phyloP scores from a whole-genome alignment of 805 yeast species.

The Saccharomycopsis sp. region DNA sequence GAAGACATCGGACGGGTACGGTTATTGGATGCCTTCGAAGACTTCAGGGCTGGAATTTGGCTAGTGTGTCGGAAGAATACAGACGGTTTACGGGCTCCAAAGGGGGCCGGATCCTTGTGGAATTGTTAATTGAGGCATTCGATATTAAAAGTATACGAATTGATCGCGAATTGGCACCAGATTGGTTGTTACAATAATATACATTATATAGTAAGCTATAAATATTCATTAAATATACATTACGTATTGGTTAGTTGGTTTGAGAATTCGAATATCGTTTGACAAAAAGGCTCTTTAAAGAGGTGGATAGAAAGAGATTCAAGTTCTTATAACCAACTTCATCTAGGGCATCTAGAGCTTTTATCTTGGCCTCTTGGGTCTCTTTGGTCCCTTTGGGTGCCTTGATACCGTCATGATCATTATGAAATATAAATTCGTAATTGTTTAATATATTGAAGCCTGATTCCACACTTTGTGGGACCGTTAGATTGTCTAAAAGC shows the following conservation, averaged over 20 bases:
- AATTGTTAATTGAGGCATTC: constrained; percentile 74
- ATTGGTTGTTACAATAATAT: constrained; percentile 41
- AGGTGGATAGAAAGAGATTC: not conserved
- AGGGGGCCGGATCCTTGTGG: constrained; percentile 90
- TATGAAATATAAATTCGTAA: not conserved
- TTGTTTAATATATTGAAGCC: not conserved
- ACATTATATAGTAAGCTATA: not conserved
- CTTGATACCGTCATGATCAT: not conserved
- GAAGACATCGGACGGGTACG: constrained; percentile 94
- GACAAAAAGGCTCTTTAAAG: not conserved
- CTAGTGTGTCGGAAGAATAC: constrained; percentile 88
- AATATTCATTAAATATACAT: not conserved
- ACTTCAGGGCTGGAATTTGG: constrained; percentile 95
- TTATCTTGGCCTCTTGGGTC: not conserved
- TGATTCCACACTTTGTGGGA: not conserved
- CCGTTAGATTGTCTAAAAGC: not conserved
- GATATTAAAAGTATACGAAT: constrained; percentile 41
- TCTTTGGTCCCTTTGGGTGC: too few species aligned
- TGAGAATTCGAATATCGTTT: not conserved
- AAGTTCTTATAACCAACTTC: not conserved
- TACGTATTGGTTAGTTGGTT: not conserved
- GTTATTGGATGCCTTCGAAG: constrained; percentile 90
- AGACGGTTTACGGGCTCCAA: constrained; percentile 87
- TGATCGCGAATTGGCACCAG: constrained; percentile 38
- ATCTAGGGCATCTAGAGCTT: not conserved